A percentile compares a stretch with the other conserved stretches of the same genome.
Evolutionary conservation across 495 filamentous ascomycete genomes (phyloP).

Genomic region (Aspergillus campestris): DNA sequence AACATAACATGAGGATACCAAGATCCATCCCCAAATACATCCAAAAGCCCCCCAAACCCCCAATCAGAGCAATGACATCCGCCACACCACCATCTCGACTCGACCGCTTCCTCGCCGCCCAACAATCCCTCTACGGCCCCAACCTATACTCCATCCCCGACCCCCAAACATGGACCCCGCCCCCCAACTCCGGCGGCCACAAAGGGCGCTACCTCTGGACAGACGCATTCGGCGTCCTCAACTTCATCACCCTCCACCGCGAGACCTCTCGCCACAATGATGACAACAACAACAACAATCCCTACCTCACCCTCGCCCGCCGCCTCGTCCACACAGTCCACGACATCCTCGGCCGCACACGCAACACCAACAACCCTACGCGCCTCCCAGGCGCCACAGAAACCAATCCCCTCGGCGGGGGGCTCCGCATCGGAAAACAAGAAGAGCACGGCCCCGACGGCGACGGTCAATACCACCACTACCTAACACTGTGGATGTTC

Average conservation of each 20-base stretch:
- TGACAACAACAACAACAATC: slow-evolving; percentile 16
- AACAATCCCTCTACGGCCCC: slow-evolving; percentile 32
- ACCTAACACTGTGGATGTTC: slow-evolving; percentile 65
- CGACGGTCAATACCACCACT: slow-evolving; percentile 64
- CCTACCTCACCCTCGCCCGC: slow-evolving; percentile 47
- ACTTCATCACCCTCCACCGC: slow-evolving; percentile 52
- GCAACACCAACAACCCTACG: slow-evolving; percentile 42
- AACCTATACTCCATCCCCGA: slow-evolving; percentile 21
- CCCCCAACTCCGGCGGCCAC: slow-evolving; percentile 49
- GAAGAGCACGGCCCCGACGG: slow-evolving; percentile 43
- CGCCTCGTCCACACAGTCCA: slow-evolving; percentile 49
- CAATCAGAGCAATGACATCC: slow-evolving; percentile 16
- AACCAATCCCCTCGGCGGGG: slow-evolving; percentile 47
- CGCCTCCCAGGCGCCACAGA: slow-evolving; percentile 48
- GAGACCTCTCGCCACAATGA: slow-evolving; percentile 14
- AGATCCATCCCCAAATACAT: not conserved
- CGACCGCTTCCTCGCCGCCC: slow-evolving; percentile 28
- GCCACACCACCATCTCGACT: slow-evolving; percentile 20
- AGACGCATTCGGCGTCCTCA: slow-evolving; percentile 60
- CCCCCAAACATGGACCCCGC: slow-evolving; percentile 33
- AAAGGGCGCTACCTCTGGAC: slow-evolving; percentile 62
- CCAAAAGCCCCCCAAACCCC: not conserved
- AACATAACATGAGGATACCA: not conserved
- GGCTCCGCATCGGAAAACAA: slow-evolving; percentile 55
- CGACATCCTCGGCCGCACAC: slow-evolving; percentile 44